These are phyloP conservation scores for Cryptosporidium ryanae DNA, from an alignment of 169 alveolate genomes.

Conservation along the genomic window DNA sequence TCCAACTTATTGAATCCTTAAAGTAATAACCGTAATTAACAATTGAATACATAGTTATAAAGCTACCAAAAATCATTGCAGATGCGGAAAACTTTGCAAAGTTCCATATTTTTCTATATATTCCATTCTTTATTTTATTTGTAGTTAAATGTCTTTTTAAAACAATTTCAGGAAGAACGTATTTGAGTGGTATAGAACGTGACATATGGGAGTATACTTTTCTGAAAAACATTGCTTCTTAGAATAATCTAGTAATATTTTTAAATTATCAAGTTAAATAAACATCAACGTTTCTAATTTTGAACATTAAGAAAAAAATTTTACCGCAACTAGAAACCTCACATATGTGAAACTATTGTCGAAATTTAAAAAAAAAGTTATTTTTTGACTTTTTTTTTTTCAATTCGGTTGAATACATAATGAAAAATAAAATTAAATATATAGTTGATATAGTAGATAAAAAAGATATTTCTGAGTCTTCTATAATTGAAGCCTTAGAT, in stretches of 20 bases:
- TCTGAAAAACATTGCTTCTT: too few species aligned
- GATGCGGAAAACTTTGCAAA: constrained; percentile 31
- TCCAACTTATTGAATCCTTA: constrained; percentile 54
- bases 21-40: constrained; percentile 44
- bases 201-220: too few species aligned
- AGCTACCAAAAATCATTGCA: constrained; percentile 4
- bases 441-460: constrained; percentile 15
- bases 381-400: not conserved
- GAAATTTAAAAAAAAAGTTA: not conserved
- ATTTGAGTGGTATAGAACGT: too few species aligned
- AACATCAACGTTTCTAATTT: not conserved
- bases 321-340: constrained; percentile 48
- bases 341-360: constrained; percentile 20
- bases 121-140: not conserved
- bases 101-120: not conserved
- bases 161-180: too few species aligned
- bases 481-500: constrained; percentile 9
- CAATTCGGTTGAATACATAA: not conserved
- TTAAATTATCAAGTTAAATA: too few species aligned
- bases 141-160: too few species aligned
- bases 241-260: too few species aligned
- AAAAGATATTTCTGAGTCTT: not conserved
- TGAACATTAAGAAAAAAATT: not conserved
- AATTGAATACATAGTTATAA: constrained; percentile 22
- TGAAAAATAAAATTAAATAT: constrained; percentile 30